These are phyloP conservation scores for Aureobasidium sp. DNA, from an alignment of 2,329 filamentous ascomycete genomes.

Conservation along the genomic window DNA sequence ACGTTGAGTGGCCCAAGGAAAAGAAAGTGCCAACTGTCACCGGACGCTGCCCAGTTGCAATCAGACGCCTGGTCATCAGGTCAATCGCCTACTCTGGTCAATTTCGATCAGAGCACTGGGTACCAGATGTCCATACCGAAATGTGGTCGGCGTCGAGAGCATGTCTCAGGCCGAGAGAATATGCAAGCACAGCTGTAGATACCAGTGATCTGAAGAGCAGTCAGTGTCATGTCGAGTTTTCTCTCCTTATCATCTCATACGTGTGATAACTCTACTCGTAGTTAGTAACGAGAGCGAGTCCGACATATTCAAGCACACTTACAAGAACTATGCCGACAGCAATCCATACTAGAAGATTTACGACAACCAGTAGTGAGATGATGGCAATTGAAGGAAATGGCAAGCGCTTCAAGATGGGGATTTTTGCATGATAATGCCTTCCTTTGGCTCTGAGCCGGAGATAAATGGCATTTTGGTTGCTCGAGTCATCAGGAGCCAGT, in stretches of 20 bases:
- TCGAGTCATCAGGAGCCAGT: neutral
- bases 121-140: slow-evolving; percentile 42
- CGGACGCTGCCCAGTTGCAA: slow-evolving; percentile 76
- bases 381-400: slow-evolving; percentile 53
- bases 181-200: slow-evolving; percentile 75
- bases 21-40: slow-evolving; percentile 94
- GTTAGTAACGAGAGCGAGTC: neutral
- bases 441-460: slow-evolving; percentile 29
- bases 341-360: slow-evolving; percentile 54
- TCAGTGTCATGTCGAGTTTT: slow-evolving; percentile 15
- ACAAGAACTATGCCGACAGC: slow-evolving; percentile 52
- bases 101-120: neutral
- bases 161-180: slow-evolving; percentile 83
- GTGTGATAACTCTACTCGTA: slow-evolving; percentile 8
- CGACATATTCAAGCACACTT: slow-evolving; percentile 21
- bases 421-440: slow-evolving; percentile 42
- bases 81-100: slow-evolving; percentile 62
- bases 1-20: slow-evolving; percentile 83
- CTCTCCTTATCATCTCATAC: neutral
- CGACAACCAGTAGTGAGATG: slow-evolving; percentile 45
- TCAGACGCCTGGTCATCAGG: slow-evolving; percentile 82
- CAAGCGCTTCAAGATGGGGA: slow-evolving; percentile 50
- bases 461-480: slow-evolving; percentile 14
- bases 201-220: slow-evolving; percentile 50
- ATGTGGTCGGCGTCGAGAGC: slow-evolving; percentile 97